Conservation (phyloP, 306 rosid genomes). For the Dryas drummondii region DNA sequence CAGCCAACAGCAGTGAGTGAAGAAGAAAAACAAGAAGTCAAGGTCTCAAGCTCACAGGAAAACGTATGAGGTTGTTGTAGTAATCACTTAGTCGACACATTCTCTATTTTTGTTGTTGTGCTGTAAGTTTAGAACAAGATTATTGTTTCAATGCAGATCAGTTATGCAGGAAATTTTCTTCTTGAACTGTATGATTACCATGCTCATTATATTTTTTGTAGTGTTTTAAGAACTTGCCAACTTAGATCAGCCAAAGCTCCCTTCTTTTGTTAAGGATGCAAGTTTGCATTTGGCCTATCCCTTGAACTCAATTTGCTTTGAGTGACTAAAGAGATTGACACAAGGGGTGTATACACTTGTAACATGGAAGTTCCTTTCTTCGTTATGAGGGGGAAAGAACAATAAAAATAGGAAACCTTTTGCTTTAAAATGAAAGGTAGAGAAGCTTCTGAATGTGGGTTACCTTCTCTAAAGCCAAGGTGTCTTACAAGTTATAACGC, state of each 20-base stretch:
- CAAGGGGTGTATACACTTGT: no score
- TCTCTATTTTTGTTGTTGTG: slow-evolving; percentile 1
- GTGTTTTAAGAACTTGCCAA: background rate
- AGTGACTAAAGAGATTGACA: no score
- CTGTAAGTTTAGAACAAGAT: slow-evolving; percentile 5
- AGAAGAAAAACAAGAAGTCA: slow-evolving; percentile 59
- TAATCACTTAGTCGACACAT: slow-evolving; percentile 3
- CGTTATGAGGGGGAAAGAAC: background rate
- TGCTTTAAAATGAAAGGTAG: slow-evolving; percentile 14
- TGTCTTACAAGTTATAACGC: background rate
- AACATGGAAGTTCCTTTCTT: no score
- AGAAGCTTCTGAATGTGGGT: background rate
- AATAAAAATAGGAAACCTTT: slow-evolving; percentile 4
- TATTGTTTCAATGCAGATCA: background rate
- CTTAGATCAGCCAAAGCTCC: background rate
- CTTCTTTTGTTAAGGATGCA: background rate
- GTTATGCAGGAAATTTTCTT: background rate
- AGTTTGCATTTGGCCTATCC: background rate
- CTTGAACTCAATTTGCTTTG: background rate
- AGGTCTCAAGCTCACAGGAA: slow-evolving; percentile 70
- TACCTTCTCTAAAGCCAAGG: slow-evolving; percentile 8
- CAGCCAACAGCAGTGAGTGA: slow-evolving; percentile 42
- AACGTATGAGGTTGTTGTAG: slow-evolving; percentile 51
- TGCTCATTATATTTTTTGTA: background rate
- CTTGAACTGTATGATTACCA: background rate